Base-by-base conservation (phyloP, 2,329 filamentous ascomycete genomes). In the Leptosphaerulina australis region DNA sequence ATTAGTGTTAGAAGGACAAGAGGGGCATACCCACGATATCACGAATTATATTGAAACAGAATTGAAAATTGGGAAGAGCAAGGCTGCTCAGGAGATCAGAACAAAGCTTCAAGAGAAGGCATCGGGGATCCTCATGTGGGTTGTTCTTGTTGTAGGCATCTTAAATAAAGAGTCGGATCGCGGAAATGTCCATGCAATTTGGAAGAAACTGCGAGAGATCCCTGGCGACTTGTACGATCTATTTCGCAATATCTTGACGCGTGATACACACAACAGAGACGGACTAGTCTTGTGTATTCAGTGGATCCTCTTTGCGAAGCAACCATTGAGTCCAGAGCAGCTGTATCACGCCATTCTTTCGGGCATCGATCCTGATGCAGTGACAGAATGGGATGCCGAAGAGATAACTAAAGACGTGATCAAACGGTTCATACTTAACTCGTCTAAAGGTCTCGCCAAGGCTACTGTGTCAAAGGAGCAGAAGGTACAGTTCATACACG, bases 81-180 rank as follows among this genome's bases (percentile, higher is more conserved):
- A 62, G 4, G 31, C n/a, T 2, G 53, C 52, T 4, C 41, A 61
- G 26, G 18, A 58, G 20, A 44, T 78, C 8, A 62, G 56, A 44
- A 8, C 12, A 0, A 46, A 73, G 14, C 44, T 81, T 21, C 61
- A 60, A 4, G 37, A 64, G 9, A 77, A 74, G 21, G 64, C 77
- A 0, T 69, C 67, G 1, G 75, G 77, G 0, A 63, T 80, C 4
- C 79, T 80, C 40, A 56, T 79, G 50, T 81, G 78, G 55, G 44
- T 53, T 29, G 48, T 56, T 3, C 44, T 56, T 3, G 58, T 60
- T 3, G 45, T 53, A 0, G 76, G 67, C 4, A 79, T 80, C 3
- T 60, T 82, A 1, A 79, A 80, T 38, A 71, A 72, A 34, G 75
- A 77, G 50, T 71, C 62, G 45, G 60, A 61, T 6, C 21, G 56